These are phyloP conservation scores for Hypomyces perniciosus DNA, from an alignment of 2,329 filamentous ascomycete species.

Conservation along the genomic window DNA sequence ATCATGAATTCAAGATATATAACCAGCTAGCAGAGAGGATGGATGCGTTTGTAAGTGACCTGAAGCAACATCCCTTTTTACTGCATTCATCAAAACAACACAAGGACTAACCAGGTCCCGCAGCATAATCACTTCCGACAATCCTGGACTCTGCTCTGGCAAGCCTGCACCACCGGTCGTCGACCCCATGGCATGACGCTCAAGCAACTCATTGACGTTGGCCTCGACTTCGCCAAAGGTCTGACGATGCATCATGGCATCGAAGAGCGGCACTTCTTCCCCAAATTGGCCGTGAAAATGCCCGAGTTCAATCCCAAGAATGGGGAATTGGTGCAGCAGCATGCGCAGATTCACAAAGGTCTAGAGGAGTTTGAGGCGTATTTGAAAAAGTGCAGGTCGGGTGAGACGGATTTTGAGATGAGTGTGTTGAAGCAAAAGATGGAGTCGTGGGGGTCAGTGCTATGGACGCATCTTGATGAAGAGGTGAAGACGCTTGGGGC, in stretches of 20 bases:
- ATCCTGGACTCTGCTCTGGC: conserved; percentile 66
- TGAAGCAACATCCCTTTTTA: neutral
- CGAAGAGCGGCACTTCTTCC: conserved; percentile 79
- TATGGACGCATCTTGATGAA: conserved; percentile 79
- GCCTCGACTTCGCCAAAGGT: conserved; percentile 62
- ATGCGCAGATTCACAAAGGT: conserved; percentile 71
- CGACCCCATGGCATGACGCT: conserved; percentile 61
- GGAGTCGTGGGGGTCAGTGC: conserved; percentile 70
- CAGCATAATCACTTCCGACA: conserved; percentile 73
- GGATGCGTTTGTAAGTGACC: conserved; percentile 10
- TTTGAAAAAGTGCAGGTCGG: conserved; percentile 52
- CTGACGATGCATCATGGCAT: conserved; percentile 76
- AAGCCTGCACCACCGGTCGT: conserved; percentile 52
- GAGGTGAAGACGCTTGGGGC: conserved; percentile 74
- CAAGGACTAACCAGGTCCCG: neutral
- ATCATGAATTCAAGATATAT: neutral
- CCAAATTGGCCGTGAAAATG: conserved; percentile 70
- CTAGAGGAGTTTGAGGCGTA: conserved; percentile 64
- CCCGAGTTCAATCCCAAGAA: conserved; percentile 57
- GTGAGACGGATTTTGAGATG: conserved; percentile 56
- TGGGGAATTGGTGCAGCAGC: conserved; percentile 65
- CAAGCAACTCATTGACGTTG: conserved; percentile 60
- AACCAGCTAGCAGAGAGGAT: neutral
- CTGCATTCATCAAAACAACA: neutral
- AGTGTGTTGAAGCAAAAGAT: conserved; percentile 61